Base-by-base conservation (phyloP, 192 early-diverging fungal species). In the Coemansia asiatica region DNA sequence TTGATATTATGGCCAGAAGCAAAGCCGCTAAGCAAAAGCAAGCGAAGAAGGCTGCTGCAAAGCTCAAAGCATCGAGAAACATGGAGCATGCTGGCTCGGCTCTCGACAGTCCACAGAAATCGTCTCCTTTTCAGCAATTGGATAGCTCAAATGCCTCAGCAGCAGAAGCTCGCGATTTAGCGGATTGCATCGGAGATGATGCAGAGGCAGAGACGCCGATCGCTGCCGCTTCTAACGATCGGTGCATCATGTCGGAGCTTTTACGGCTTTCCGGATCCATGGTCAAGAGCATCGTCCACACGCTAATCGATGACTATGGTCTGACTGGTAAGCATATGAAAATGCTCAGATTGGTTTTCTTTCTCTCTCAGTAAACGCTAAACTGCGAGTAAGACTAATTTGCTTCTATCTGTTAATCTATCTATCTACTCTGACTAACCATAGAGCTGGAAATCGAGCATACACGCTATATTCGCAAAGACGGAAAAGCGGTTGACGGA, bases 1-100 rank as follows among this genome's bases (percentile, higher is more conserved):
- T 36, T 10, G 35, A 36, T 10, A 60, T 13, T 18, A 60, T 60
- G 58, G 31, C 58, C 36, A 60, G 38, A 60, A 60, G 36, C 33
- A 60, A 40, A 44, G 12, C 19, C 58, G 19, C 19, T 8, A 60
- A 46, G 36, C 33, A 60, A 8, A 60, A 44, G 15, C 58, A 60
- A 21, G 36, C 58, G 44, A 60, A 60, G 38, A 60, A 60, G n/a
- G 33, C 58, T n/a, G 36, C 33, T 21, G 21, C 19, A 7, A 60
- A 26, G 6, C 18, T 29, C 4, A 56, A 56, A 8, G 55, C 28
- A 12, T 12, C 22, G 8, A 21, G n/a, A 19, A 54, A 54, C 21
- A 23, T 10, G 10, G 35, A 36, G 35, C 35, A 10, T 36, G 35
- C 10, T 10, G 35, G 10, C 35, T 36, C 35, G 35, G 10, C 35